A percentile compares a stretch with the other conserved stretches of the same genome.
These are phyloP conservation scores for Plasmodium malariae DNA, from an alignment of 169 alveolate genomes.

Conservation along the genomic window DNA sequence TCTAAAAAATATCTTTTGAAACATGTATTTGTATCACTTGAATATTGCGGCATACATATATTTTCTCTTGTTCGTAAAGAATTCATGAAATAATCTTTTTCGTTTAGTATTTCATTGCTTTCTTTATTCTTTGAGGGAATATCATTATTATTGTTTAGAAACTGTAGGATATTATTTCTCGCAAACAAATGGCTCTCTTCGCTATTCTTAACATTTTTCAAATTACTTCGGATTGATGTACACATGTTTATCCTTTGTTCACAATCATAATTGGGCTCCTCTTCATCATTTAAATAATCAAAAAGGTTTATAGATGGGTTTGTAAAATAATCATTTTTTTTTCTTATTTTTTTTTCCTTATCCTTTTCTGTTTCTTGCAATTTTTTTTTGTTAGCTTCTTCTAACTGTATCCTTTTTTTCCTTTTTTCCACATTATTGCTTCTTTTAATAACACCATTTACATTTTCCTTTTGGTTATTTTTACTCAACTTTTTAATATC, in stretches of 20 bases:
- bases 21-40: conserved; percentile 1
- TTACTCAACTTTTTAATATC: neutral
- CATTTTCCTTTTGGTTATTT: neutral
- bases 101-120: neutral
- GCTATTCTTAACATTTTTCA: neutral
- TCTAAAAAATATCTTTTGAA: neutral
- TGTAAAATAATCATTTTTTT: neutral
- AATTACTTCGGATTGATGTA: neutral
- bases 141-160: conserved; percentile 6
- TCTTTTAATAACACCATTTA: neutral
- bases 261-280: neutral
- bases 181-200: conserved; percentile 11
- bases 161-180: conserved; percentile 8
- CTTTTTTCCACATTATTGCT: neutral
- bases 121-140: neutral
- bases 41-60: neutral
- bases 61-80: neutral
- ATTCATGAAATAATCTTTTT: conserved; percentile 9
- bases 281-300: neutral
- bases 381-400: neutral
- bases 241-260: neutral
- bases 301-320: neutral
- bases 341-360: neutral
- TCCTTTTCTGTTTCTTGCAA: neutral
- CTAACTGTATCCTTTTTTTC: neutral